Percentiles rank a stretch among this genome's conserved stretches.
Evolutionary conservation across 2,329 filamentous ascomycete species (phyloP).

Genomic region (Hypoxylon sp.): DNA sequence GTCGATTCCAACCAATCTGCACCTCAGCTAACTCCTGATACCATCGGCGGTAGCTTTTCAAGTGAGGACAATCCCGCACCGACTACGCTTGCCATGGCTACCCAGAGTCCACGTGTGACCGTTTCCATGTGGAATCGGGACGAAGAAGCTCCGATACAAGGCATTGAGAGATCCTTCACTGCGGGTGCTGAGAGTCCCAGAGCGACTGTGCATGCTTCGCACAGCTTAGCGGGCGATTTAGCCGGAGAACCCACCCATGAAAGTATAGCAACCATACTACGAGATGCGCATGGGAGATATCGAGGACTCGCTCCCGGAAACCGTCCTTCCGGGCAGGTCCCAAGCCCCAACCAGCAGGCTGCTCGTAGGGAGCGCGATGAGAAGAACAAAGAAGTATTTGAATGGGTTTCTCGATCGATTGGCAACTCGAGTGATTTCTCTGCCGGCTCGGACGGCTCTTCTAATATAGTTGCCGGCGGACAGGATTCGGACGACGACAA

Average conservation of each 20-base stretch:
- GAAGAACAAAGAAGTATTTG: slow-evolving; percentile 64
- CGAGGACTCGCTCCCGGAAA: slow-evolving; percentile 63
- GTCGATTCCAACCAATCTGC: slow-evolving; percentile 51
- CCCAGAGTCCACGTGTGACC: slow-evolving; percentile 67
- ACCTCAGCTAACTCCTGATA: slow-evolving; percentile 64
- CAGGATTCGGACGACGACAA: slow-evolving; percentile 52
- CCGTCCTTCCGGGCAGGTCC: slow-evolving; percentile 59
- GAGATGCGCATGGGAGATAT: slow-evolving; percentile 60
- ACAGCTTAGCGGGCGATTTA: slow-evolving; percentile 57
- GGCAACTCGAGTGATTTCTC: slow-evolving; percentile 35
- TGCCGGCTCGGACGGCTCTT: slow-evolving; percentile 27
- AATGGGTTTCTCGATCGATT: slow-evolving; percentile 61
- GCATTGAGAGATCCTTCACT: slow-evolving; percentile 57
- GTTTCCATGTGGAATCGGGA: slow-evolving; percentile 69
- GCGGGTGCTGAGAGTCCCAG: slow-evolving; percentile 53
- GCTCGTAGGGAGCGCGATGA: slow-evolving; percentile 58
- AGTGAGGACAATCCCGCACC: slow-evolving; percentile 64
- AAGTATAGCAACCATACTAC: slow-evolving; percentile 46
- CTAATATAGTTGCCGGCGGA: slow-evolving; percentile 23
- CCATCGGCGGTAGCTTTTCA: slow-evolving; percentile 63
- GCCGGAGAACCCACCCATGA: slow-evolving; percentile 45
- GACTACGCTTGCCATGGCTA: slow-evolving; percentile 57
- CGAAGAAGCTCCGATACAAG: slow-evolving; percentile 53
- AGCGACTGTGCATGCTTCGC: slow-evolving; percentile 54
- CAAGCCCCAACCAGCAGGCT: slow-evolving; percentile 65